These are phyloP conservation scores for Pseudozyma thailandica DNA, from an alignment of 1,284 basidiomycete genomes.

Conservation along the genomic window DNA sequence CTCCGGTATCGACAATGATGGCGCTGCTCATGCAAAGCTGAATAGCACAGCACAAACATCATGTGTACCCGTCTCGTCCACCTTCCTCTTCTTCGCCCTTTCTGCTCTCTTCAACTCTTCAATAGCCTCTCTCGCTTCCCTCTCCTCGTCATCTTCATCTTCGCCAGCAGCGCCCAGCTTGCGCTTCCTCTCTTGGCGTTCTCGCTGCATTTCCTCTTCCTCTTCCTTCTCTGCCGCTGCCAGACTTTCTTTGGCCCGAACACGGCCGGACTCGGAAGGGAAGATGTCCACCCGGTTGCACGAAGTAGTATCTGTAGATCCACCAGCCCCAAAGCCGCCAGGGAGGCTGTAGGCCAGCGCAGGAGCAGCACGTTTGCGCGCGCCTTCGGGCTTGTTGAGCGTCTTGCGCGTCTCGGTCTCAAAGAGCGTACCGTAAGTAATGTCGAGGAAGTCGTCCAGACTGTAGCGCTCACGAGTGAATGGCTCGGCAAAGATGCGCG, in stretches of 20 bases:
- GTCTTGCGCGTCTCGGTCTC: constrained; percentile 84
- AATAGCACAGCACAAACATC: constrained; percentile 42
- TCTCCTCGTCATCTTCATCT: constrained; percentile 33
- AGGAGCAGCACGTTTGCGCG: constrained; percentile 4
- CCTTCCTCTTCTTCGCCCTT: constrained; percentile 44
- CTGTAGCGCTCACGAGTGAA: constrained; percentile 91
- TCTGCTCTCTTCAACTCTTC: constrained; percentile 39
- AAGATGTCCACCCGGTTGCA: constrained; percentile 42
- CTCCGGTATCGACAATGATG: background rate
- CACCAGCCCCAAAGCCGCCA: constrained; percentile 39
- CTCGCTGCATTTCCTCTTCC: constrained; percentile 19
- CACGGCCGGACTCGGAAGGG: constrained; percentile 23
- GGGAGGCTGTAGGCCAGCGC: constrained; percentile 37
- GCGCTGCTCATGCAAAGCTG: constrained; percentile 41
- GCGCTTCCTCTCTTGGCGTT: constrained; percentile 26
- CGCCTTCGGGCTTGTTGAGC: constrained; percentile 69
- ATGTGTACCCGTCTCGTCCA: constrained; percentile 41
- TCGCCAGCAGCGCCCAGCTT: constrained; percentile 19
- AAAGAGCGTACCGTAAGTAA: constrained; percentile 92
- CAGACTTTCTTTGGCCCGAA: constrained; percentile 12
- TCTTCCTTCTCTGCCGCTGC: constrained; percentile 32
- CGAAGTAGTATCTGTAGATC: constrained; percentile 15
- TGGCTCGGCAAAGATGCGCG: constrained; percentile 85
- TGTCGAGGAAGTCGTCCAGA: constrained; percentile 96
- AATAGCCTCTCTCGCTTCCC: constrained; percentile 43